Evolutionary conservation across 306 rosid species (phyloP).

Genomic region (Cucumis cinereus): DNA sequence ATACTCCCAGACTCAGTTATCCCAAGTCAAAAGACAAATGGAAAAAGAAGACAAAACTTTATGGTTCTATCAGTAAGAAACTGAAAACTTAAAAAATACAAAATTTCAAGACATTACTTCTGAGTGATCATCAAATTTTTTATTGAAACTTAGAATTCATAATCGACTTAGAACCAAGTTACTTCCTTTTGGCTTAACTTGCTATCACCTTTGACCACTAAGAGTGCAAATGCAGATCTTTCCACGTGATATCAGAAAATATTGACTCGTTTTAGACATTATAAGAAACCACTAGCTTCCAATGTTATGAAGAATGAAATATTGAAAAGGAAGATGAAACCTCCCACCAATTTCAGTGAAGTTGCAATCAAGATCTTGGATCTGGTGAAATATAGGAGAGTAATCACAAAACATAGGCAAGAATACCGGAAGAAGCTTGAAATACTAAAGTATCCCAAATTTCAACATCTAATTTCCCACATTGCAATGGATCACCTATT

Average conservation of each 20-base stretch:
- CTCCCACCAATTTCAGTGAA: background rate
- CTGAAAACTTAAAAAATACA: background rate
- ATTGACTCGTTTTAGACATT: background rate
- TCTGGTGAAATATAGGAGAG: background rate
- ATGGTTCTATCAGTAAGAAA: background rate
- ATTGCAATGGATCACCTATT: background rate
- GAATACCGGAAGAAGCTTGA: background rate
- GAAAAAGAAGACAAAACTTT: background rate
- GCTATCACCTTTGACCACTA: background rate
- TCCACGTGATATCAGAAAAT: background rate
- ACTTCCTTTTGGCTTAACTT: background rate
- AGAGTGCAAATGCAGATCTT: background rate
- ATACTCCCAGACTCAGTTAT: background rate
- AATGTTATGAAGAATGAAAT: background rate
- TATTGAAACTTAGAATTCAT: background rate
- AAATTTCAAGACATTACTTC: background rate
- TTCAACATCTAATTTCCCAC: background rate
- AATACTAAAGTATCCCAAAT: background rate
- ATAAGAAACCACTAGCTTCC: background rate
- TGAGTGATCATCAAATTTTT: background rate
- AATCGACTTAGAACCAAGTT: background rate
- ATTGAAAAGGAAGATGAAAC: background rate
- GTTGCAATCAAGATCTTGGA: background rate
- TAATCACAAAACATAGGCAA: background rate
- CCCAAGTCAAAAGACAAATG: constrained; percentile 8